Evolutionary conservation across 345 rosid species (phyloP), one percentile per base, ranked within the genome.

Genomic region (Raphanus sativus): DNA sequence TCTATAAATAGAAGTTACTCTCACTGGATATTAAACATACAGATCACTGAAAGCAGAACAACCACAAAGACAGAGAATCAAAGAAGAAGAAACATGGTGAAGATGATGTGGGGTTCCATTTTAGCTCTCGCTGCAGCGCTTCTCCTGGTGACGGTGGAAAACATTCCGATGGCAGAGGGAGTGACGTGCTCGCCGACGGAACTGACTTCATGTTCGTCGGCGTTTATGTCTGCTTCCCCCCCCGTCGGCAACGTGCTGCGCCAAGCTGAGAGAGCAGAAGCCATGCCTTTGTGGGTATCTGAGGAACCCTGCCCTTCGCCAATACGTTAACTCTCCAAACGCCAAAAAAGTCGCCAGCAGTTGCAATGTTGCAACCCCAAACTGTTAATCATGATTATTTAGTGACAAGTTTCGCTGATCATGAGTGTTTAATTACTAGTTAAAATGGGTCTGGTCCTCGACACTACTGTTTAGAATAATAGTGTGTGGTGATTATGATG

Each of bases 201-300:
- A 86, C 83, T 92, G 86, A 67, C 80, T 67, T 38, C 91, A 30
- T 90, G 91, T 83, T 28, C 70, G 15, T 2, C 55, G 13, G 88
- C 96, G 5, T 15, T 86, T 52, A 75, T 65, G 7, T 75, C 87
- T 9, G n/a, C 75, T 15, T 21, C 82, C 0, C 74, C 29, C 71
- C 8, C 96, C 97, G 2, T 79, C 93, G 0, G 4, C 1, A 3
- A 0, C 13, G 13, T 88, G 97, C 84, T 92, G 96, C 82, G 5
- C 30, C 65, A 92, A 80, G 83, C 52, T 87, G 81, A 85, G 67
- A 80, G 84, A 89, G 83, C 96, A 92, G 84, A 73, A 29, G 75
- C 86, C 96, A 6, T 92, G 97, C 80, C 76, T 92, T 26, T 92
- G 96, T 48, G 85, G 85, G 8, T 90, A 92, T 81, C 5, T 86